Evolutionary conservation across 148 eudicot species (phyloP).

Genomic region (Suaeda aralocaspica): DNA sequence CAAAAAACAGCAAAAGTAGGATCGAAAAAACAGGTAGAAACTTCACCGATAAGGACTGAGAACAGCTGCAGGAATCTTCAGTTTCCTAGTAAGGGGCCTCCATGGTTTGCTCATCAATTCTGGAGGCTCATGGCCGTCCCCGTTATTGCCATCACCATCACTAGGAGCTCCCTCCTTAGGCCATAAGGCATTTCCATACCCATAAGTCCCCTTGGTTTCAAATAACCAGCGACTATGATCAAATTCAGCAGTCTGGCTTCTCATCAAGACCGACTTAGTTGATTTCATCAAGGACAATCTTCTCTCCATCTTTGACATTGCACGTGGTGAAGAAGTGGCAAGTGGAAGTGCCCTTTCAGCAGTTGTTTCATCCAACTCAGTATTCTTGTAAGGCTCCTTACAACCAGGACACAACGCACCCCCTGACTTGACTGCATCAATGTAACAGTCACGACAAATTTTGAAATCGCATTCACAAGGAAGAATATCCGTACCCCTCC

Average conservation of each 20-base stretch:
- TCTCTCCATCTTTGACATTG: conserved; percentile 71
- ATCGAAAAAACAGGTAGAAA: neutral
- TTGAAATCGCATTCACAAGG: conserved; percentile 90
- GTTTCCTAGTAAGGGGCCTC: conserved; percentile 86
- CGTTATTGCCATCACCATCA: conserved; percentile 37
- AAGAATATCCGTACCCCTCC: conserved; percentile 64
- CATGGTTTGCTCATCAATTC: conserved; percentile 74
- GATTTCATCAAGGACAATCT: conserved; percentile 79
- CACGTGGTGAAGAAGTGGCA: conserved; percentile 31
- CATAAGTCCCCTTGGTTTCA: conserved; percentile 84
- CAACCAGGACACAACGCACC: conserved; percentile 75
- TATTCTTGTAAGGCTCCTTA: conserved; percentile 66
- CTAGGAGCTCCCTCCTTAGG: conserved; percentile 65
- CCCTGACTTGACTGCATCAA: conserved; percentile 62
- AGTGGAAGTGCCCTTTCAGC: conserved; percentile 45
- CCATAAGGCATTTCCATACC: conserved; percentile 96
- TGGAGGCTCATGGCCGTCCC: conserved; percentile 44
- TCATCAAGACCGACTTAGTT: conserved; percentile 50
- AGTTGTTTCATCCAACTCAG: conserved; percentile 45
- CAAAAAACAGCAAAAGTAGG: neutral
- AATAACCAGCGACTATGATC: conserved; percentile 85
- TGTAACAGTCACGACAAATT: conserved; percentile 80
- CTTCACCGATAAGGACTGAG: conserved; percentile 79
- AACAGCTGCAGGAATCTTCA: conserved; percentile 78
- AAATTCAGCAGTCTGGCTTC: conserved; percentile 86